These are phyloP conservation scores for Dendrocalamus sinicus DNA, from an alignment of 176 grass and related monocot species.

Conservation along the genomic window DNA sequence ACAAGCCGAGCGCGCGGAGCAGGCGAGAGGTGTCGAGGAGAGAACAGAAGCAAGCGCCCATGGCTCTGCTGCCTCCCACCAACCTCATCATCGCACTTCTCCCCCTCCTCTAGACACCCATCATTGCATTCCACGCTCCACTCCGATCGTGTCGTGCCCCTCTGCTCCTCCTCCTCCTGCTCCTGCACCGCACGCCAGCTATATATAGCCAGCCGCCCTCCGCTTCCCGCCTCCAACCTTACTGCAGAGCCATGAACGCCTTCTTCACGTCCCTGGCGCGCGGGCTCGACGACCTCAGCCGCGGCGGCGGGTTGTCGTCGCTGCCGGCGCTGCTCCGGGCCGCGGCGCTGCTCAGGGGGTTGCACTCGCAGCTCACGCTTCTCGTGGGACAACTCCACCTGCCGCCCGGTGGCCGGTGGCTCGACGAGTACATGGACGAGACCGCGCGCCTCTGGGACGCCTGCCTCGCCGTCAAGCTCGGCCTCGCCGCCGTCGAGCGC, in stretches of 20 bases:
- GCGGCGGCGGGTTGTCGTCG: conserved; percentile 53
- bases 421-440: conserved; percentile 99
- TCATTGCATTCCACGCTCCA: conserved; percentile 57
- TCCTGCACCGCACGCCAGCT: conserved; percentile 21
- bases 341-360: conserved; percentile 57
- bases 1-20: not conserved
- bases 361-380: conserved; percentile 77
- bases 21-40: not conserved
- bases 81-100: conserved; percentile 69
- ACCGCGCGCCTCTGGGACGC: conserved; percentile 90
- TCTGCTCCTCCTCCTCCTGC: not conserved
- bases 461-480: conserved; percentile 83
- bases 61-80: conserved; percentile 47
- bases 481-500: conserved; percentile 71
- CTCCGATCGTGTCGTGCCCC: conserved; percentile 30
- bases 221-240: conserved; percentile 11
- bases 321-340: conserved; percentile 61
- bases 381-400: conserved; percentile 89
- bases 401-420: conserved; percentile 86
- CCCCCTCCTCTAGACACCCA: conserved; percentile 81
- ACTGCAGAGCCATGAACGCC: conserved; percentile 50
- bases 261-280: conserved; percentile 79
- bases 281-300: conserved; percentile 76
- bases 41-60: conserved; percentile 36
- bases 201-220: conserved; percentile 30